phyloP scores from a whole-genome alignment of 331 rosid genomes.

The Malus hybrid region DNA sequence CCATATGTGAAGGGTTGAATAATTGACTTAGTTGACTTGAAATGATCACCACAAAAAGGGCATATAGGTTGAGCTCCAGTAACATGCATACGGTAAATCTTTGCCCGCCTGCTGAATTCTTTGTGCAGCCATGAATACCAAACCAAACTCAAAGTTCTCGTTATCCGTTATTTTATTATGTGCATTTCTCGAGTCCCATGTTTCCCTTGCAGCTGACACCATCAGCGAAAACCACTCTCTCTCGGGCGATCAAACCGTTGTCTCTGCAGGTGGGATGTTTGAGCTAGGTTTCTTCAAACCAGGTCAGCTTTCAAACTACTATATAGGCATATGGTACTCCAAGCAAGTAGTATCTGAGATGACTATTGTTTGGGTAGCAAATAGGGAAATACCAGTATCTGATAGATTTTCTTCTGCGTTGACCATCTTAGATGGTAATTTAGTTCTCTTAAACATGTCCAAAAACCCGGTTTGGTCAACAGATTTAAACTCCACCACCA shows the following conservation, averaged over 20 bases:
- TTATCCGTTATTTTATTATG: background rate
- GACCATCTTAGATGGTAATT: slow-evolving; percentile 4
- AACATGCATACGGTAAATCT: too few relatives aligned
- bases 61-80: too few relatives aligned
- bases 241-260: slow-evolving; percentile 3
- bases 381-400: slow-evolving; percentile 15
- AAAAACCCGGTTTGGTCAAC: slow-evolving; percentile 16
- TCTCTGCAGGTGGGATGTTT: background rate
- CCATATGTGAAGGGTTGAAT: too few relatives aligned
- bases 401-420: slow-evolving; percentile 8
- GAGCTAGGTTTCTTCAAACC: background rate
- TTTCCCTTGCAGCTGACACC: slow-evolving; percentile 2
- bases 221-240: background rate
- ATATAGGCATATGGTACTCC: background rate
- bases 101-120: background rate
- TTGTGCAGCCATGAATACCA: background rate
- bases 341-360: background rate
- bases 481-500: background rate
- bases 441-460: slow-evolving; percentile 13
- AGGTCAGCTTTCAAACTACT: background rate
- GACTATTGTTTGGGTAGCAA: background rate
- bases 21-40: too few relatives aligned
- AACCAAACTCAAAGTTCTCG: background rate
- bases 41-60: too few relatives aligned
- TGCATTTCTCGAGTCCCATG: background rate